Percentiles rank a stretch among this genome's conserved stretches.
Evolutionary conservation across 345 rosid genomes (phyloP).

Genomic region (Euphorbia lathyris): DNA sequence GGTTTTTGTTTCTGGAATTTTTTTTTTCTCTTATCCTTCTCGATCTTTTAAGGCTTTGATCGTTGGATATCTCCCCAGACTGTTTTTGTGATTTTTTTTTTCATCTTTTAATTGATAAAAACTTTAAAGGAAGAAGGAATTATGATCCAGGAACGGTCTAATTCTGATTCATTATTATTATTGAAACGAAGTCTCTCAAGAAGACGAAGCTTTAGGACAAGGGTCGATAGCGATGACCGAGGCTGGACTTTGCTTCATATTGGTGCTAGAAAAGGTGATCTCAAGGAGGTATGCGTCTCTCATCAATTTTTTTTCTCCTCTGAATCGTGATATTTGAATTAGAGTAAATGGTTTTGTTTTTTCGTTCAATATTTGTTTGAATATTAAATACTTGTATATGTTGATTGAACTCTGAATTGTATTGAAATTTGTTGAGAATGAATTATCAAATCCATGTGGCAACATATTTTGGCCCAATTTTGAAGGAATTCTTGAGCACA

Average conservation of each 20-base stretch:
- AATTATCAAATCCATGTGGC: no score
- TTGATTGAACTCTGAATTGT: no score
- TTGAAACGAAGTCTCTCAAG: slow-evolving; percentile 58
- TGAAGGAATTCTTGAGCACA: no score
- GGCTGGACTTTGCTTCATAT: slow-evolving; percentile 93
- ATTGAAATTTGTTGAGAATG: background rate
- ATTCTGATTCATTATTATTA: slow-evolving; percentile 12
- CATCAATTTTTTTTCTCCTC: background rate
- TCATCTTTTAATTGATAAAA: background rate
- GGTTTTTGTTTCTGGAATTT: background rate
- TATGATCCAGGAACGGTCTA: slow-evolving; percentile 53
- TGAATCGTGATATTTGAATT: background rate
- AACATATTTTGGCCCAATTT: no score
- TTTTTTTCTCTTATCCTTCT: background rate
- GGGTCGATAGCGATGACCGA: slow-evolving; percentile 65
- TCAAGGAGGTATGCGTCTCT: slow-evolving; percentile 41
- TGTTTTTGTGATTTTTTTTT: background rate
- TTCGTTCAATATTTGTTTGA: background rate
- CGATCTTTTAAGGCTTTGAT: background rate
- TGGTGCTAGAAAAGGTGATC: slow-evolving; percentile 82
- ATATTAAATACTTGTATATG: background rate
- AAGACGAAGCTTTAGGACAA: slow-evolving; percentile 48
- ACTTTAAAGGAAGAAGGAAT: background rate
- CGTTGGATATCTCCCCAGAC: background rate
- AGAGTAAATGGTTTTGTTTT: background rate